phyloP scores from a whole-genome alignment of 345 rosid genomes.

The Viola odorata region DNA sequence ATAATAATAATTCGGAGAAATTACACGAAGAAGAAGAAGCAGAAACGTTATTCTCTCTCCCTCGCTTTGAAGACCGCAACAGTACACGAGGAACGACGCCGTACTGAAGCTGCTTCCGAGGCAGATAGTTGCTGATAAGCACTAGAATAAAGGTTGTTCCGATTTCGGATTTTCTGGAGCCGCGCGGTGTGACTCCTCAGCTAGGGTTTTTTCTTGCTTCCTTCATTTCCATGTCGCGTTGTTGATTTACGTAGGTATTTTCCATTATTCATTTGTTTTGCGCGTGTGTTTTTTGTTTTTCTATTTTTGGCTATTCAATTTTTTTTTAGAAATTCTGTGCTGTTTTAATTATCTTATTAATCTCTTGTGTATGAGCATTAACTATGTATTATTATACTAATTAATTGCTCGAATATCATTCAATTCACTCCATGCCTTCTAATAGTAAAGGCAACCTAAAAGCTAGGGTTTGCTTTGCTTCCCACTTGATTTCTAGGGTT shows the following conservation, averaged over 20 bases:
- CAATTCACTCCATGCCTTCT: neutral
- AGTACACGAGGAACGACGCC: too few species aligned
- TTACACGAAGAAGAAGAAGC: conserved; percentile 23
- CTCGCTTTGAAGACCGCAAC: conserved; percentile 19
- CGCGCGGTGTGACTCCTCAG: conserved; percentile 14
- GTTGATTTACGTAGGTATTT: conserved; percentile 24
- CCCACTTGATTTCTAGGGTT: conserved; percentile 29
- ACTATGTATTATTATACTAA: conserved; percentile 5
- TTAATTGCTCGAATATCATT: conserved; percentile 4
- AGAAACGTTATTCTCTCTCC: conserved; percentile 12
- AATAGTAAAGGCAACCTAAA: neutral
- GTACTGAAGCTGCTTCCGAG: too few species aligned
- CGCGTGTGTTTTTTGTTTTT: neutral
- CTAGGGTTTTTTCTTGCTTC: conserved; percentile 30
- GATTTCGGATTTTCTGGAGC: too few species aligned
- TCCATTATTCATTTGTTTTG: conserved; percentile 1
- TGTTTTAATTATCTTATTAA: conserved; percentile 1
- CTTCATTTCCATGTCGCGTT: neutral
- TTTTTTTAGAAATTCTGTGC: conserved; percentile 7
- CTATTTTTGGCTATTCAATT: neutral
- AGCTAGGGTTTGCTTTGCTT: conserved; percentile 26
- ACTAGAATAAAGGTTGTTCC: too few species aligned
- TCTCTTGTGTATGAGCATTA: conserved; percentile 9
- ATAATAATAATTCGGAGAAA: conserved; percentile 5
- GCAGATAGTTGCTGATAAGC: too few species aligned